Evolutionary conservation across 352 stramenopile genomes (phyloP), one percentile per base, ranked within the genome.

Genomic region (Globisporangium cystogenes): DNA sequence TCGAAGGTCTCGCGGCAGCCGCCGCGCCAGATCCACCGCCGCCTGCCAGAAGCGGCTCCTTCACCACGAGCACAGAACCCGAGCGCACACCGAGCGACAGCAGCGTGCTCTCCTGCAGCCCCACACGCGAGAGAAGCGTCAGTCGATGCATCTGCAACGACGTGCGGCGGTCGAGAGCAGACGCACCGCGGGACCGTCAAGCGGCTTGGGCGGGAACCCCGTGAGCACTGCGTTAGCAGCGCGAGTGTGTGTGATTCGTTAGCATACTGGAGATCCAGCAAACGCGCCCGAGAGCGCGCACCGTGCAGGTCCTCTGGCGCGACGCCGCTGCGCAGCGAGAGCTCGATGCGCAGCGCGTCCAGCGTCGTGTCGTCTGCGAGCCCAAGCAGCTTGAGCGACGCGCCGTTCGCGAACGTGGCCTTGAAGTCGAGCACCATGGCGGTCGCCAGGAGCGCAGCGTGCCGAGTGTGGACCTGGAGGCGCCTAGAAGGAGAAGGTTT

Each of bases 21-120:
- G 39, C 51, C 1, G 48, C 59, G 36, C 33, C 35, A 42, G 31
- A 21, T 41, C 26, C 11, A 26, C 61, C 14, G 48, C 26, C 11
- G 31, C 61, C 14, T 48, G 53, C 48, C 44, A 59, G 20, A 12
- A 83, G 61, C 8, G 66, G 63, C 51, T 89, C 78, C 53, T 90
- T 93, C 4, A 93, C 59, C 23, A 90, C 66, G 16, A 93, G 49
- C 21, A 89, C 80, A 0, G 82, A 90, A 16, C 80, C 82, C 1
- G 79, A 82, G 18, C 75, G 74, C 35, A 88, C 53, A 0, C 76
- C 80, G 54, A 90, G 67, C 40, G 74, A 70, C 1, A 55, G 54
- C 36, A 91, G 54, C 0, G 67, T 70, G 41, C 59, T 76, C 27
- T 74, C 60, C 75, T 86, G 39, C n/a, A 51, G 20, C 12, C n/a